Percentiles rank a stretch among this genome's conserved stretches.
Conservation (phyloP, 2,329 filamentous ascomycete genomes). For the Thyridium curvatum region DNA sequence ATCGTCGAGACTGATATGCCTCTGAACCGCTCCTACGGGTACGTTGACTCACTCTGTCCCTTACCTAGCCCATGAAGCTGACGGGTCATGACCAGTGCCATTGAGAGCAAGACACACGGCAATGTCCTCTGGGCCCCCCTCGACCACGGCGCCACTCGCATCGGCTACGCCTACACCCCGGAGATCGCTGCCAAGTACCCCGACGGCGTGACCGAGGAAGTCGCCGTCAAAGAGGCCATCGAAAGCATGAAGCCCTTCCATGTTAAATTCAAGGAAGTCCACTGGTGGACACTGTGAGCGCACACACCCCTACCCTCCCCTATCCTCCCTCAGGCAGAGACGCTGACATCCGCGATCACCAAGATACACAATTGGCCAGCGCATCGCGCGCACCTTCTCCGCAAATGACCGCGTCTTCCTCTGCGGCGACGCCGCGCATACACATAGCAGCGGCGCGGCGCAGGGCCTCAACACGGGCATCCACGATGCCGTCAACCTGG, state of each 20-base stretch:
- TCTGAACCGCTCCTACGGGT: slow-evolving; percentile 36
- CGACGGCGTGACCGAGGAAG: slow-evolving; percentile 33
- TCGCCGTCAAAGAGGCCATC: slow-evolving; percentile 45
- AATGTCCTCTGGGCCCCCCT: slow-evolving; percentile 49
- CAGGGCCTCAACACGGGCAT: slow-evolving; percentile 52
- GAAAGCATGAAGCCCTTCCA: slow-evolving; percentile 33
- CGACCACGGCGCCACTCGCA: slow-evolving; percentile 45
- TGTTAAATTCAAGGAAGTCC: slow-evolving; percentile 28
- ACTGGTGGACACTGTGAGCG: slow-evolving; percentile 57
- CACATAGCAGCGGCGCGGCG: slow-evolving; percentile 54
- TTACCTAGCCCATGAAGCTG: too few species aligned
- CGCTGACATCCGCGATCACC: too few species aligned
- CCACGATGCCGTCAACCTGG: slow-evolving; percentile 47
- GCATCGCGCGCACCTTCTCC: slow-evolving; percentile 52
- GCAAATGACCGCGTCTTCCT: slow-evolving; percentile 44
- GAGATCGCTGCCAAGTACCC: slow-evolving; percentile 29
- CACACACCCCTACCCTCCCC: slow-evolving; percentile 26
- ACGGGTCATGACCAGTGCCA: slow-evolving; percentile 21
- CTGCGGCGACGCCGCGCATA: slow-evolving; percentile 41
- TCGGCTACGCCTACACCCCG: slow-evolving; percentile 44
- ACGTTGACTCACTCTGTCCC: neutral
- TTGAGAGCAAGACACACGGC: slow-evolving; percentile 45
- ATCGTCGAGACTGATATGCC: slow-evolving; percentile 41
- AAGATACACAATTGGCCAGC: slow-evolving; percentile 44
- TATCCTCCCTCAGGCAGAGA: neutral